Evolutionary conservation across 1,284 basidiomycete species (phyloP), one percentile per base, ranked within the genome.

Genomic region (Erythrobasidium hasegawianum): DNA sequence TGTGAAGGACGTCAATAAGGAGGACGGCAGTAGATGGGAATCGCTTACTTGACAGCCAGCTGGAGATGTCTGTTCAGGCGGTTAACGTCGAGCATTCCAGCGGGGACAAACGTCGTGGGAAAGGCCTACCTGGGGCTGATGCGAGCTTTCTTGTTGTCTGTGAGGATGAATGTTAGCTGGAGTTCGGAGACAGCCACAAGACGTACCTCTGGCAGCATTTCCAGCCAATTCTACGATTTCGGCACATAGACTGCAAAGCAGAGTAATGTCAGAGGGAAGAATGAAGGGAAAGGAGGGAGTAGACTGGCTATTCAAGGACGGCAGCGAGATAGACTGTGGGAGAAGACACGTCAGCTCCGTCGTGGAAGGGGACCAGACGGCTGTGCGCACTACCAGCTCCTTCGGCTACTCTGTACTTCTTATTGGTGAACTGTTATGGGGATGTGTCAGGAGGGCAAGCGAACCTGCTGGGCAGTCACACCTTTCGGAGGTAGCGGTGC

Each of bases 221-320:
- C 79, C 79, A 13, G 79, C 78, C 55, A 81, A 75, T 72, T 80
- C 79, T 43, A 79, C 72, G 20, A 80, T 77, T 68, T 80, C 79
- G 41, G 80, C 80, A 24, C 76, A 76, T 18, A 72, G 74, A 24
- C 43, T 47, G 43, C 7, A n/a, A 7, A 47, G 16, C 4, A 16
- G 43, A 33, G 33, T 11, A 33, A 33, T 5, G 4, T 33, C 7
- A 47, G 22, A 47, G 43, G 43, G 43, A 18, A 5, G 14, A 47
- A 14, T 47, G n/a, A 7, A 24, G 43, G 43, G 43, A 47, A 8
- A 47, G 7, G 7, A 4, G 16, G n/a, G 43, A 16, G 16, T n/a
- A 47, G 43, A 24, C 43, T 47, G n/a, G 16, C 43, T 47, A 47
- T 14, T 47, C 43, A 14, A 47, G 43, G 43, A 47, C 43, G 14